These are phyloP conservation scores for Pleomassaria siparia DNA, from an alignment of 2,329 filamentous ascomycete genomes.

Conservation along the genomic window DNA sequence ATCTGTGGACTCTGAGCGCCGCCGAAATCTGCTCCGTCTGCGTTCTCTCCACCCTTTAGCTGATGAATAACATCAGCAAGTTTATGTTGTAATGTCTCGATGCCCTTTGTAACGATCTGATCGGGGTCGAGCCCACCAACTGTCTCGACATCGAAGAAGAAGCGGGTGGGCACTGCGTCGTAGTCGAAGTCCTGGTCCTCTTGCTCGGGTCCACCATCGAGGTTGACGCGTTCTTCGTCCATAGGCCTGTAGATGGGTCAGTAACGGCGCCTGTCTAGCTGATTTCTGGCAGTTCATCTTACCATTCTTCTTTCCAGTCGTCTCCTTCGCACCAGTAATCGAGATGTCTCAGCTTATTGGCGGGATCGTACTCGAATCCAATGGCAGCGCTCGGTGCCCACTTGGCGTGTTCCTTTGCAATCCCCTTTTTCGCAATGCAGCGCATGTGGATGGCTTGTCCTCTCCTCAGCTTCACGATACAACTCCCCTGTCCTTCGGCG, in stretches of 20 bases:
- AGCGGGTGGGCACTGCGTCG: constrained; percentile 78
- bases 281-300: constrained; percentile 40
- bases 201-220: constrained; percentile 70
- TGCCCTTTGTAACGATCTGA: constrained; percentile 82
- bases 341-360: constrained; percentile 90
- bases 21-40: constrained; percentile 56
- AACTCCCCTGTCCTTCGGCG: constrained; percentile 73
- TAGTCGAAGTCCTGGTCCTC: constrained; percentile 90
- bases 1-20: constrained; percentile 66
- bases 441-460: constrained; percentile 88
- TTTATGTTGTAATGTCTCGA: constrained; percentile 86
- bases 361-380: constrained; percentile 96
- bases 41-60: constrained; percentile 59
- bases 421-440: constrained; percentile 96
- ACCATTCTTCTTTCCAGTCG: constrained; percentile 83
- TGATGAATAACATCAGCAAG: constrained; percentile 76
- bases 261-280: not conserved
- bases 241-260: constrained; percentile 64
- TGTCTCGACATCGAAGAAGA: constrained; percentile 93
- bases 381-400: constrained; percentile 93
- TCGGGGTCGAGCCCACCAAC: constrained; percentile 88
- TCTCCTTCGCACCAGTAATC: constrained; percentile 89
- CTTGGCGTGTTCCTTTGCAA: constrained; percentile 98
- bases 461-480: constrained; percentile 87
- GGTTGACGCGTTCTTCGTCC: constrained; percentile 76